Percentiles rank a stretch among this genome's conserved stretches.
Evolutionary conservation across 1,284 basidiomycete genomes (phyloP).

Genomic region (Ustilago crameri): DNA sequence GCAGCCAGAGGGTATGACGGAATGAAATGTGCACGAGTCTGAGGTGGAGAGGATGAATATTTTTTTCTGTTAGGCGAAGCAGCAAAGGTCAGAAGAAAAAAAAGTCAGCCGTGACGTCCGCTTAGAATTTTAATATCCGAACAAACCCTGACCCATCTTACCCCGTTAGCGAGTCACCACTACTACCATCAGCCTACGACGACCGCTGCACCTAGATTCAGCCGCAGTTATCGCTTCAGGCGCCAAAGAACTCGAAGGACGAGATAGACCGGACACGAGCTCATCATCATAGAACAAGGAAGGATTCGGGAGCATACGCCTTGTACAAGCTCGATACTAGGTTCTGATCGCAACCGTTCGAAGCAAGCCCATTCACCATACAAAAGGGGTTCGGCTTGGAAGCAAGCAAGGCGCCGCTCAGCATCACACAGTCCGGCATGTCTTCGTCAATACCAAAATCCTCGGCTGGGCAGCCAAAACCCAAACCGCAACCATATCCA

Average conservation of each 20-base stretch:
- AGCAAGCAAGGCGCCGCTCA: background rate
- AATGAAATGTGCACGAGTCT: too few species aligned
- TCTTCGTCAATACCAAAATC: conserved; percentile 6
- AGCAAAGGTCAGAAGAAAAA: background rate
- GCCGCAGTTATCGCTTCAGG: too few species aligned
- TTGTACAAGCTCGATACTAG: too few species aligned
- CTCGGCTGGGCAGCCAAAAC: conserved; percentile 7
- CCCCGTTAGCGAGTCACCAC: background rate
- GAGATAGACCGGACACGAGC: too few species aligned
- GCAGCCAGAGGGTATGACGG: background rate
- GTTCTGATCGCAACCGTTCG: too few species aligned
- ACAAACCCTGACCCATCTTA: background rate
- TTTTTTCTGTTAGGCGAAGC: background rate
- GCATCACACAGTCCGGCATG: conserved; percentile 2
- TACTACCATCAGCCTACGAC: background rate
- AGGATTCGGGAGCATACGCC: too few species aligned
- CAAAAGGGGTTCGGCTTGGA: background rate
- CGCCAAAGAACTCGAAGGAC: too few species aligned
- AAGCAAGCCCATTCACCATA: background rate
- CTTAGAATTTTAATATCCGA: background rate
- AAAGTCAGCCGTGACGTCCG: background rate
- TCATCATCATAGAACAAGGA: too few species aligned
- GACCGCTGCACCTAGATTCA: too few species aligned
- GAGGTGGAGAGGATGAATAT: background rate
- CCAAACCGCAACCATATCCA: conserved; percentile 43